These are phyloP conservation scores for Phytophthora fragariaefolia DNA, from an alignment of 352 stramenopile genomes.

Conservation along the genomic window DNA sequence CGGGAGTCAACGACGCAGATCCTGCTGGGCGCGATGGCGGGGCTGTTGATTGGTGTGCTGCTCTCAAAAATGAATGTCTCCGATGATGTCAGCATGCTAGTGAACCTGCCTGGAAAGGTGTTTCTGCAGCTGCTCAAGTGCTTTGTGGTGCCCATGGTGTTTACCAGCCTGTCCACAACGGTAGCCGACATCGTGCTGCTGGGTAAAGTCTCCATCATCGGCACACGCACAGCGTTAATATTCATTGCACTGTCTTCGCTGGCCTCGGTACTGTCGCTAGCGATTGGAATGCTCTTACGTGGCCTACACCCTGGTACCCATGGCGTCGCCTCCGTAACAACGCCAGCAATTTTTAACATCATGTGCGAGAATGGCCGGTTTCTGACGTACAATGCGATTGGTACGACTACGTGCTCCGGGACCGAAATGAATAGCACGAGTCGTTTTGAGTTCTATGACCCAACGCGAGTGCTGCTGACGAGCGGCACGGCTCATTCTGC, in stretches of 20 bases:
- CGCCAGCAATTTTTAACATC: slow-evolving; percentile 42
- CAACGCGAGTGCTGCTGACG: slow-evolving; percentile 40
- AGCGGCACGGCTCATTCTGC: slow-evolving; percentile 25
- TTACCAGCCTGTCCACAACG: slow-evolving; percentile 64
- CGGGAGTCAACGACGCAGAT: slow-evolving; percentile 50
- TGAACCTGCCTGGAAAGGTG: slow-evolving; percentile 49
- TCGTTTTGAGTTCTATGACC: slow-evolving; percentile 55
- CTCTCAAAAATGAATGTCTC: slow-evolving; percentile 46
- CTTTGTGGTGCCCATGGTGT: slow-evolving; percentile 73
- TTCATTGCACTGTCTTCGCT: slow-evolving; percentile 54
- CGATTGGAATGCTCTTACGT: slow-evolving; percentile 51
- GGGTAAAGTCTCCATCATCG: slow-evolving; percentile 67
- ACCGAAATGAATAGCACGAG: slow-evolving; percentile 31
- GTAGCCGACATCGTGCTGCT: slow-evolving; percentile 72
- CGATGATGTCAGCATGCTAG: slow-evolving; percentile 39
- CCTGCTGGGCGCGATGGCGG: slow-evolving; percentile 44
- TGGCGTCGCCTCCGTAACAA: slow-evolving; percentile 15
- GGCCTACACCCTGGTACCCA: slow-evolving; percentile 35
- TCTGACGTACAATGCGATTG: slow-evolving; percentile 37
- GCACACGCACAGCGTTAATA: slow-evolving; percentile 55
- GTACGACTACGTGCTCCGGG: slow-evolving; percentile 33
- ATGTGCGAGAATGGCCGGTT: slow-evolving; percentile 49
- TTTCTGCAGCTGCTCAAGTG: slow-evolving; percentile 61
- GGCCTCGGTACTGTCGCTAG: slow-evolving; percentile 45
- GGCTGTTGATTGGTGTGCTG: slow-evolving; percentile 40